Evolutionary conservation across 2,329 filamentous ascomycete species (phyloP).

Genomic region (Monilinia vaccinii-corymbosi): DNA sequence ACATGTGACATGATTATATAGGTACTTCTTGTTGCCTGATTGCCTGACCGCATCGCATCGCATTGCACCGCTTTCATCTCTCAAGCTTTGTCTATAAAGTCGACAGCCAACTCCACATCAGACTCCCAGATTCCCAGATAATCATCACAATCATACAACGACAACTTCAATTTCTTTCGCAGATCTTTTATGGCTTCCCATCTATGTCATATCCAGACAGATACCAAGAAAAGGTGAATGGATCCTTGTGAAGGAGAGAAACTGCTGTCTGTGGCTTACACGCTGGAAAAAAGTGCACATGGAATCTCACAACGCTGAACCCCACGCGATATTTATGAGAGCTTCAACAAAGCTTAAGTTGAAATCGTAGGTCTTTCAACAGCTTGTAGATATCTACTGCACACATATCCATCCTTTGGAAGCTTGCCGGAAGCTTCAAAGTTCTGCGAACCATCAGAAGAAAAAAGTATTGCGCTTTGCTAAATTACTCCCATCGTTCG

Average conservation of each 20-base stretch:
- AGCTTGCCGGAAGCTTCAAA: constrained; percentile 18
- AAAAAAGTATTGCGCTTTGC: background rate
- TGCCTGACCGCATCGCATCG: background rate
- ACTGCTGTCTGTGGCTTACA: background rate
- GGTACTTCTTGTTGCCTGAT: background rate
- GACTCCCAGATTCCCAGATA: no score
- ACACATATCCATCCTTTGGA: constrained; percentile 10
- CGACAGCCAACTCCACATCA: no score
- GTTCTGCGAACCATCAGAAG: constrained; percentile 10
- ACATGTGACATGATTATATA: no score
- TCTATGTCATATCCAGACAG: background rate
- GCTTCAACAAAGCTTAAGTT: constrained; percentile 26
- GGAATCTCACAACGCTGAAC: constrained; percentile 24
- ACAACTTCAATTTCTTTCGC: no score
- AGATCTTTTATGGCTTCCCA: background rate
- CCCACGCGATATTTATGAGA: constrained; percentile 28
- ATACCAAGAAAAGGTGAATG: background rate
- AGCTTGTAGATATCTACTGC: constrained; percentile 24
- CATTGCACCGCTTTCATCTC: background rate
- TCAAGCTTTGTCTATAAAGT: background rate
- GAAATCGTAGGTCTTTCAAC: constrained; percentile 29
- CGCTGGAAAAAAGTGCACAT: constrained; percentile 16
- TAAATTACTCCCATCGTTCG: background rate
- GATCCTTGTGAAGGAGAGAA: background rate
- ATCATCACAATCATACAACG: no score